phyloP scores from a whole-genome alignment of 140 eudicot genomes.

The Senecio squalidus region DNA sequence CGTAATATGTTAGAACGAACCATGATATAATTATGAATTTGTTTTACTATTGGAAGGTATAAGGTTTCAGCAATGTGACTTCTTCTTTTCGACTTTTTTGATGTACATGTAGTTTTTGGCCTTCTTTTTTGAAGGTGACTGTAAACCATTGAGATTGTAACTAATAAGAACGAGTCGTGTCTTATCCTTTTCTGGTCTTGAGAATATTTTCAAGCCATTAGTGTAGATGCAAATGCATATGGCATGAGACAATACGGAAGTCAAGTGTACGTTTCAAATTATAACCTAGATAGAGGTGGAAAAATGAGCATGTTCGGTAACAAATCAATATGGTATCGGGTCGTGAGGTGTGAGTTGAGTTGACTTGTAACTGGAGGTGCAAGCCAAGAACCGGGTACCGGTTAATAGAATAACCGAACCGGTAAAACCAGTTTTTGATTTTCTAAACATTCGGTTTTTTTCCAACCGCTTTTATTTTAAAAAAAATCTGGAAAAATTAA shows the following conservation, averaged over 20 bases:
- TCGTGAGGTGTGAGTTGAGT: too few relatives aligned
- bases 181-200: constrained; percentile 19
- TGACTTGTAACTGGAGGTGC: too few relatives aligned
- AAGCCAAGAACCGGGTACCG: too few relatives aligned
- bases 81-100: constrained; percentile 20
- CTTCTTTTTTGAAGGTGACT: constrained; percentile 24
- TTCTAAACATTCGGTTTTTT: too few relatives aligned
- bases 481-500: too few relatives aligned
- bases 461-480: too few relatives aligned
- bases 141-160: constrained; percentile 24
- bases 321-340: too few relatives aligned
- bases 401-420: too few relatives aligned
- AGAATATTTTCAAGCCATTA: constrained; percentile 2
- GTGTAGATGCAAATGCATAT: constrained; percentile 4
- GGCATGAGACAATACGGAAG: background rate
- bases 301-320: too few relatives aligned
- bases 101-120: constrained; percentile 21
- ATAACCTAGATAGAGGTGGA: too few relatives aligned
- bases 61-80: constrained; percentile 29
- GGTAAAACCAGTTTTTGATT: too few relatives aligned
- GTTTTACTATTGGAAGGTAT: constrained; percentile 17
- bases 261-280: background rate
- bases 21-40: constrained; percentile 1
- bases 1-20: constrained; percentile 15
- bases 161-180: constrained; percentile 28